A percentile compares a stretch with the other conserved stretches of the same genome.
These are phyloP conservation scores for Clavispora phyllophila DNA, from an alignment of 805 yeast species.

Conservation along the genomic window DNA sequence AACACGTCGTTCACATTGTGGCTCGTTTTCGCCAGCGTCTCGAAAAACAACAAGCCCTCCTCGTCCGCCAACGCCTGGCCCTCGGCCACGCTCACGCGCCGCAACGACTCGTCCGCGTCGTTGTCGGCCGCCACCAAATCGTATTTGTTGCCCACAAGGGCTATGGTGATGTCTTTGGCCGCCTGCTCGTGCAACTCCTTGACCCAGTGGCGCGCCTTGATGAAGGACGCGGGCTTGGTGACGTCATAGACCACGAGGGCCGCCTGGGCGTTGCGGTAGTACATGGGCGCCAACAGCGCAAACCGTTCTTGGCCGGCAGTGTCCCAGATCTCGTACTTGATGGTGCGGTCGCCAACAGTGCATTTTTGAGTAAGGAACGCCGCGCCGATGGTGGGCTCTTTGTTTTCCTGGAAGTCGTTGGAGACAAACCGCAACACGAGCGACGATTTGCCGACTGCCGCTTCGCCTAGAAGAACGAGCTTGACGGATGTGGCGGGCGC, in stretches of 20 bases:
- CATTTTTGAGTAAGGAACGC: slow-evolving; percentile 73
- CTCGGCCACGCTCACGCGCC: slow-evolving; percentile 82
- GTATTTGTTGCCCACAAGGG: slow-evolving; percentile 74
- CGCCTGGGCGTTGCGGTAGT: slow-evolving; percentile 74
- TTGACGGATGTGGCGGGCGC: slow-evolving; percentile 35
- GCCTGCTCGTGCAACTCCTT: slow-evolving; percentile 82
- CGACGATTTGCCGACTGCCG: slow-evolving; percentile 78
- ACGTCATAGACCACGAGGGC: slow-evolving; percentile 77
- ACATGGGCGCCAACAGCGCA: slow-evolving; percentile 76
- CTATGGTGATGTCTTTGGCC: slow-evolving; percentile 65
- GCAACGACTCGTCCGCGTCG: slow-evolving; percentile 44
- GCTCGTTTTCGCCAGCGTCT: slow-evolving; percentile 90
- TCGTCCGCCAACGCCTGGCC: slow-evolving; percentile 86
- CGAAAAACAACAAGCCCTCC: slow-evolving; percentile 85
- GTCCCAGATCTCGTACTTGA: slow-evolving; percentile 81
- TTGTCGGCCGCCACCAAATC: slow-evolving; percentile 50
- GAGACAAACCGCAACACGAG: slow-evolving; percentile 67
- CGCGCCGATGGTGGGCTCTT: slow-evolving; percentile 82
- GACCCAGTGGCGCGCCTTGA: slow-evolving; percentile 72
- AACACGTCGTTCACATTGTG: slow-evolving; percentile 88
- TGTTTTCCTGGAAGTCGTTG: slow-evolving; percentile 64
- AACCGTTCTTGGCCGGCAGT: slow-evolving; percentile 84
- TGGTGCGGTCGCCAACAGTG: slow-evolving; percentile 46
- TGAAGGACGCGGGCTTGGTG: slow-evolving; percentile 61
- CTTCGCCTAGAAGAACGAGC: slow-evolving; percentile 72